Conservation (phyloP, 495 filamentous ascomycete genomes). For the Terfezia claveryi region DNA sequence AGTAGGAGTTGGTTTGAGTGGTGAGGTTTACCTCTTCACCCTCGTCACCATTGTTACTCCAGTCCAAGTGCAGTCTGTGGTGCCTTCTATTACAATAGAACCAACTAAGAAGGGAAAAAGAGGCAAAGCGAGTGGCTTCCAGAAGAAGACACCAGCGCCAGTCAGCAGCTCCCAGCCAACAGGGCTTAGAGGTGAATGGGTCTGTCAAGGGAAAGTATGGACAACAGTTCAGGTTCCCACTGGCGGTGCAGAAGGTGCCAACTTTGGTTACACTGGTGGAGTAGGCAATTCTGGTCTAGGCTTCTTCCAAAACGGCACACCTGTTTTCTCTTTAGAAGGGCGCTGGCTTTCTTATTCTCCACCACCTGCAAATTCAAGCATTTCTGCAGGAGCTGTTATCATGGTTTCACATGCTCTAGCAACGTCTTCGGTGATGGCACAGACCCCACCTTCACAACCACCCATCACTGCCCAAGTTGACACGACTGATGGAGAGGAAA, state of each 20-base stretch:
- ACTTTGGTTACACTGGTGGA: neutral
- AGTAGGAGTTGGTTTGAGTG: slow-evolving; percentile 16
- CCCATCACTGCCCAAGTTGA: slow-evolving; percentile 54
- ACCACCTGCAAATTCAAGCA: slow-evolving; percentile 43
- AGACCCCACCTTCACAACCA: slow-evolving; percentile 52
- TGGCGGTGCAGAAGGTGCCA: neutral
- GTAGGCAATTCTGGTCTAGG: neutral
- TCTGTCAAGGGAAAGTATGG: neutral
- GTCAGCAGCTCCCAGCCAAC: neutral
- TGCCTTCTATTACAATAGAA: neutral
- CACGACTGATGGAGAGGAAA: slow-evolving; percentile 41
- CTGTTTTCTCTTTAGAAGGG: slow-evolving; percentile 52
- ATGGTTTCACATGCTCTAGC: slow-evolving; percentile 24
- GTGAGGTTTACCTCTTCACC: slow-evolving; percentile 17
- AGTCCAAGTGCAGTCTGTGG: neutral
- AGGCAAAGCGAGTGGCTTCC: neutral
- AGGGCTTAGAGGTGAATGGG: neutral
- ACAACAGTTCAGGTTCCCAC: neutral
- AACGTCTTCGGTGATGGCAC: slow-evolving; percentile 45
- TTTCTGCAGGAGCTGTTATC: slow-evolving; percentile 41
- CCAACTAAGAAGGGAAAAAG: neutral
- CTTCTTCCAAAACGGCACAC: slow-evolving; percentile 17
- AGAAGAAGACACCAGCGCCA: neutral
- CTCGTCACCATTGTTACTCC: neutral
- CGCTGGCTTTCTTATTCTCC: slow-evolving; percentile 77